Evolutionary conservation across 805 yeast genomes (phyloP), one percentile per base, ranked within the genome.

Genomic region (Candida insectalens): DNA sequence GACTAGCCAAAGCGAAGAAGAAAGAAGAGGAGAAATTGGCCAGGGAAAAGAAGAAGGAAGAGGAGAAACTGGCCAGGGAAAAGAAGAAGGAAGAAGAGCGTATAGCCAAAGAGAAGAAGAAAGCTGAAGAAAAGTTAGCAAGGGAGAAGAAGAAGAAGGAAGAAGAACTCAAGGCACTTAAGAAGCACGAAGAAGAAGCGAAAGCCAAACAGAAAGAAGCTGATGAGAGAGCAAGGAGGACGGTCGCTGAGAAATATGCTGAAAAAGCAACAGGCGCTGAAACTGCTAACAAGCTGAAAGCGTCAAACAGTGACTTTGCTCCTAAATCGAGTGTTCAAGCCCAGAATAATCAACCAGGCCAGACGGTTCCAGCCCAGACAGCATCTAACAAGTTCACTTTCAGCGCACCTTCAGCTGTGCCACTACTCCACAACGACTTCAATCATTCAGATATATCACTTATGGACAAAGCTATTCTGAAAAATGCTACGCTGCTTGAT

Each of bases 1-100:
- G 25, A 19, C 16, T 28, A 32, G 27, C 27, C 15, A 13, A 9
- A 5, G 30, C 26, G 6, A 27, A 27, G n/a, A 34, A 31, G 9
- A 25, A 13, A 8, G 5, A 17, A 5, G 23, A 12, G 6, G 26
- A 32, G 12, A 28, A 32, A 19, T 29, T 19, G 17, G 29, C 30
- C 9, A 34, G 26, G 10, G 25, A 19, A 25, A 30, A 10, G 19
- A 26, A 7, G 18, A 17, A 23, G 30, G 30, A 19, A 23, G 26
- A n/a, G 15, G 19, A 10, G 7, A 25, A 25, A n/a, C 15, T 25
- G 6, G 28, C n/a, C 15, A 25, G 15, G 6, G 15, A 25, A 25
- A 25, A 13, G 28, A 7, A 7, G 7, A n/a, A 25, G 28, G 28
- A 10, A 7, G 28, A 25, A n/a, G 8, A 13, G 28, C 7, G 8